These are phyloP conservation scores for Citrullus amarus DNA, from an alignment of 306 rosid species.

Conservation along the genomic window DNA sequence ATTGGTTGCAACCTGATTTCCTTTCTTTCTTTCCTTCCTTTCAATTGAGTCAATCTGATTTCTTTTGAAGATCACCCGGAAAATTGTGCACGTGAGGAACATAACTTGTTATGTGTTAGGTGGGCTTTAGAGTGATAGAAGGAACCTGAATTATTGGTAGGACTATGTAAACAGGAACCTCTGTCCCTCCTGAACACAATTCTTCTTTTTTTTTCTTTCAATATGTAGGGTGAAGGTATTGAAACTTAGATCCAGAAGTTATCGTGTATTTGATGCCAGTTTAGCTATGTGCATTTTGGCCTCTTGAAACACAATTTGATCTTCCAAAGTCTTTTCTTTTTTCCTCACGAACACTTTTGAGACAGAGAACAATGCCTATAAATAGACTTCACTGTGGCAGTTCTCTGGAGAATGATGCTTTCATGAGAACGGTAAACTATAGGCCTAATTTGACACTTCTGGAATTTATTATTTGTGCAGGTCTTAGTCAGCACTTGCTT, in stretches of 20 bases:
- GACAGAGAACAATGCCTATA: neutral
- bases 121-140: neutral
- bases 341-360: neutral
- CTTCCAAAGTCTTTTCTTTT: neutral
- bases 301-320: neutral
- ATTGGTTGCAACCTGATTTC: neutral
- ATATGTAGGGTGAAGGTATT: too few relatives aligned
- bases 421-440: neutral
- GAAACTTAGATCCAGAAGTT: too few relatives aligned
- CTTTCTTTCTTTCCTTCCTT: too few relatives aligned
- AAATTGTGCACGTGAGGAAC: neutral
- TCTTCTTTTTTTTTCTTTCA: too few relatives aligned
- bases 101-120: neutral
- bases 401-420: neutral
- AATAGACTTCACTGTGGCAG: neutral
- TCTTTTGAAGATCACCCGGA: neutral
- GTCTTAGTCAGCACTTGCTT: neutral
- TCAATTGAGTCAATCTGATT: neutral
- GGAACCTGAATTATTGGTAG: conserved; percentile 3
- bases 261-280: too few relatives aligned
- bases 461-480: neutral
- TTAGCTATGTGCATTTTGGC: too few relatives aligned
- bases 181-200: neutral
- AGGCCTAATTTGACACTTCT: neutral
- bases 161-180: neutral